These are phyloP conservation scores for Tolypocladium tropicale DNA, from an alignment of 2,329 filamentous ascomycete genomes.

Conservation along the genomic window DNA sequence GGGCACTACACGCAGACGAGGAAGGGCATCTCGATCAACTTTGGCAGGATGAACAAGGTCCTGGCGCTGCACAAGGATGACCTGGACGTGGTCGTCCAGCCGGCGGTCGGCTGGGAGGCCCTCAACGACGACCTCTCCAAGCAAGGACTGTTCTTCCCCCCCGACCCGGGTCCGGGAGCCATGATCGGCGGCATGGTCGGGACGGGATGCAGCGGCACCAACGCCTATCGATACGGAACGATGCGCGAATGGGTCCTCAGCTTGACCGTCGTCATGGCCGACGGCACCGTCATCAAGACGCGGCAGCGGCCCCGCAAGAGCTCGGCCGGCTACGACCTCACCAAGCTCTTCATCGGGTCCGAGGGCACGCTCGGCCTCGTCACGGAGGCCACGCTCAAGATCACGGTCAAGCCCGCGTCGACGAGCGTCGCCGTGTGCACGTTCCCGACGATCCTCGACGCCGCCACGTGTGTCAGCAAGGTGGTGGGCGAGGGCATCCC, in stretches of 20 bases:
- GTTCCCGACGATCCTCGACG: conserved; percentile 51
- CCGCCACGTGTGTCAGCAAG: conserved; percentile 67
- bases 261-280: conserved; percentile 79
- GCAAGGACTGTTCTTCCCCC: conserved; percentile 80
- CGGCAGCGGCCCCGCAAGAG: conserved; percentile 81
- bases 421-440: conserved; percentile 69
- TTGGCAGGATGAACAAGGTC: conserved; percentile 75
- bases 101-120: conserved; percentile 76
- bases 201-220: conserved; percentile 67
- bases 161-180: conserved; percentile 81
- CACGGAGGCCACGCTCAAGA: conserved; percentile 81
- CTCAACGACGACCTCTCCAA: conserved; percentile 68
- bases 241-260: conserved; percentile 92
- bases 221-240: conserved; percentile 85
- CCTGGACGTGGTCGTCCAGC: conserved; percentile 66
- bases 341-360: conserved; percentile 78
- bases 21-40: conserved; percentile 79
- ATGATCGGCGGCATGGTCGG: conserved; percentile 88
- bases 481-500: conserved; percentile 76
- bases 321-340: conserved; percentile 86
- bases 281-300: conserved; percentile 85
- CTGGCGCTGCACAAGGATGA: conserved; percentile 67
- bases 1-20: conserved; percentile 78
- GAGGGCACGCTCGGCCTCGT: conserved; percentile 88
- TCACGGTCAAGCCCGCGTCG: conserved; percentile 70